phyloP scores from a whole-genome alignment of 495 filamentous ascomycete species.

The Penicillium canariense region DNA sequence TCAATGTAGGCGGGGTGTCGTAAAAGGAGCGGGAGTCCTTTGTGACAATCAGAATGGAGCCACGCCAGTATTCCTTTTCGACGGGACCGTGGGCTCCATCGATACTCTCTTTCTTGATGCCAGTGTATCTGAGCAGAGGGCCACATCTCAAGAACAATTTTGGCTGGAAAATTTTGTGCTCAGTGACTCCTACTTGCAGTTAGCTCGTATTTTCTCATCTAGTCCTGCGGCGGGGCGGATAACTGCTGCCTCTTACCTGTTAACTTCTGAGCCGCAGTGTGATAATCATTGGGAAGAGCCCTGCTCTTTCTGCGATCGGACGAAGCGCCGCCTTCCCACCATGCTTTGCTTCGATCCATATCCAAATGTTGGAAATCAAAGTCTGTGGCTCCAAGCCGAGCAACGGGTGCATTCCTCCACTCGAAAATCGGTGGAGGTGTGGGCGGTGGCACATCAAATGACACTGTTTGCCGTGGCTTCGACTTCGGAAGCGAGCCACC shows the following conservation, averaged over 20 bases:
- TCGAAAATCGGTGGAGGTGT: conserved; percentile 46
- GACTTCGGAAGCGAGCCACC: conserved; percentile 31
- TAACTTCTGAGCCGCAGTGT: conserved; percentile 38
- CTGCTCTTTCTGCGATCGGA: conserved; percentile 42
- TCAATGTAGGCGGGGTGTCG: conserved; percentile 69
- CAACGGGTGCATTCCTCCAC: conserved; percentile 41
- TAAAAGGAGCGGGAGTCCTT: conserved; percentile 77
- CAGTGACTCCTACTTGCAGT: conserved; percentile 23
- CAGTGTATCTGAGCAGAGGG: conserved; percentile 83
- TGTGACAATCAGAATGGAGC: conserved; percentile 92
- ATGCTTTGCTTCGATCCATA: conserved; percentile 42
- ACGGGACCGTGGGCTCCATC: conserved; percentile 37
- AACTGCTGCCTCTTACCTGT: conserved; percentile 27
- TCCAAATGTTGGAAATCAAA: conserved; percentile 46
- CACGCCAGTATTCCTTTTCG: conserved; percentile 82
- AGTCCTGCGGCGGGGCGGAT: background rate
- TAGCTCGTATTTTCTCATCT: conserved; percentile 8
- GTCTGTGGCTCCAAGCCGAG: conserved; percentile 34
- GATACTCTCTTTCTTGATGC: conserved; percentile 52
- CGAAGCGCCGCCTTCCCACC: conserved; percentile 43
- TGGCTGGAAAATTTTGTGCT: conserved; percentile 71
- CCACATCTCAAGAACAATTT: conserved; percentile 84
- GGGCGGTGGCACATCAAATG: conserved; percentile 48
- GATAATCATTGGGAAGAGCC: conserved; percentile 39
- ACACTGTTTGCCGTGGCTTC: conserved; percentile 40